A percentile compares a stretch with the other conserved stretches of the same genome.
Conservation (phyloP, 345 rosid species). For the Lepidium sativum region DNA sequence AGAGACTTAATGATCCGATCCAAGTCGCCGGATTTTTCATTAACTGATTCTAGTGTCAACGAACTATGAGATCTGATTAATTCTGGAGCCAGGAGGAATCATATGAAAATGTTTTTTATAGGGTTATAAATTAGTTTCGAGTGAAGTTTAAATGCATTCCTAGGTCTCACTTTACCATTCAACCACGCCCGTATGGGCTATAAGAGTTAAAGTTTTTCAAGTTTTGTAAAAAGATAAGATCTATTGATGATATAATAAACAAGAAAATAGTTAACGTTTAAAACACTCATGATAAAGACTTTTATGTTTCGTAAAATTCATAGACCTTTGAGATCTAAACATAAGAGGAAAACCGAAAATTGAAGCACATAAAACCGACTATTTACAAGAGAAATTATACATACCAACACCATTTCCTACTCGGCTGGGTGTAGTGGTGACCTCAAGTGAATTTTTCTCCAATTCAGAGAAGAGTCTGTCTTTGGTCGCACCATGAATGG, state of each 20-base stretch:
- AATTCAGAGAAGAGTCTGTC: conserved; percentile 38
- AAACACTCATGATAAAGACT: too few species aligned
- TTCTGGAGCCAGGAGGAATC: too few species aligned
- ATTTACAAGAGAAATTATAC: not conserved
- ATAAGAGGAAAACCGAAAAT: not conserved
- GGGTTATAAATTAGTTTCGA: too few species aligned
- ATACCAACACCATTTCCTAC: conserved; percentile 37
- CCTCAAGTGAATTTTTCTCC: conserved; percentile 25
- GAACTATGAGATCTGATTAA: too few species aligned
- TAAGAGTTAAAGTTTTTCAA: not conserved
- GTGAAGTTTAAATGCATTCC: too few species aligned
- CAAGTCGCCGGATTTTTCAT: too few species aligned
- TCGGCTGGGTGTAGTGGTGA: conserved; percentile 30
- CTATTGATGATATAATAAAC: not conserved
- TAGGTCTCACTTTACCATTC: too few species aligned
- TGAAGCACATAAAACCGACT: not conserved
- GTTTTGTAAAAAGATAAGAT: not conserved
- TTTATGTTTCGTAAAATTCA: not conserved
- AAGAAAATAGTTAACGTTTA: not conserved
- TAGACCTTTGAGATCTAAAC: not conserved
- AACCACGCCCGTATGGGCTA: too few species aligned
- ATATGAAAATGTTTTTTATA: too few species aligned
- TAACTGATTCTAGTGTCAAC: too few species aligned
- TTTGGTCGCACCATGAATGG: conserved; percentile 1
- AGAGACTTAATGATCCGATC: too few species aligned